Evolutionary conservation across 345 rosid species (phyloP).

Genomic region (Populus pruinosa): DNA sequence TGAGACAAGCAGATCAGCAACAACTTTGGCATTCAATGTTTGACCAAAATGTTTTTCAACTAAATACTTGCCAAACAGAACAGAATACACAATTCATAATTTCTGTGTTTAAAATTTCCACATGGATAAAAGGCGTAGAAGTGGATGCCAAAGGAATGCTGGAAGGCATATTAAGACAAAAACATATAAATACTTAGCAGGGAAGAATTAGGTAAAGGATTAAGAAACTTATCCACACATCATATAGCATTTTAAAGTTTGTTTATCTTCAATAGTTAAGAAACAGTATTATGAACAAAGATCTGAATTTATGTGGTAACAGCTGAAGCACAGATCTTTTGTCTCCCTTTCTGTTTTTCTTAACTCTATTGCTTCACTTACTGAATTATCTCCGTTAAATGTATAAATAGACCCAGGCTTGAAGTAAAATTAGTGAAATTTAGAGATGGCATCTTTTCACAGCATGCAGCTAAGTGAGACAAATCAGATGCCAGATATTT

Average conservation of each 20-base stretch:
- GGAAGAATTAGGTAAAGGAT: not conserved
- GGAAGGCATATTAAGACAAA: not conserved
- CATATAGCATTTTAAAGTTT: not conserved
- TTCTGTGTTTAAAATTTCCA: not conserved
- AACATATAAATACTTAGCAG: not conserved
- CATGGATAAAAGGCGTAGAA: not conserved
- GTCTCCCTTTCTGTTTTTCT: not conserved
- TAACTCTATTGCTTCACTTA: not conserved
- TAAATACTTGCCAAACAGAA: not conserved
- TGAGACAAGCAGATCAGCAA: not conserved
- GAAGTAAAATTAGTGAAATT: not conserved
- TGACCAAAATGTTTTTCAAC: not conserved
- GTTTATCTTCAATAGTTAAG: not conserved
- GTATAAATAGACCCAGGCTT: not conserved
- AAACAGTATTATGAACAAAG: not conserved
- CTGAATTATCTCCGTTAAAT: not conserved
- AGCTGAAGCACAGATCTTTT: not conserved
- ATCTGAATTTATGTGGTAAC: not conserved
- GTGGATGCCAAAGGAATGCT: not conserved
- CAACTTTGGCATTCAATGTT: not conserved
- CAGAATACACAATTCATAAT: not conserved
- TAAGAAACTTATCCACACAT: not conserved
- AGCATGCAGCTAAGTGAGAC: not conserved
- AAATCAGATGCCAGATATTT: not conserved
- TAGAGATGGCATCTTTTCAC: not conserved